phyloP scores from a whole-genome alignment of 2,329 filamentous ascomycete species.

The Nemania diffusa region DNA sequence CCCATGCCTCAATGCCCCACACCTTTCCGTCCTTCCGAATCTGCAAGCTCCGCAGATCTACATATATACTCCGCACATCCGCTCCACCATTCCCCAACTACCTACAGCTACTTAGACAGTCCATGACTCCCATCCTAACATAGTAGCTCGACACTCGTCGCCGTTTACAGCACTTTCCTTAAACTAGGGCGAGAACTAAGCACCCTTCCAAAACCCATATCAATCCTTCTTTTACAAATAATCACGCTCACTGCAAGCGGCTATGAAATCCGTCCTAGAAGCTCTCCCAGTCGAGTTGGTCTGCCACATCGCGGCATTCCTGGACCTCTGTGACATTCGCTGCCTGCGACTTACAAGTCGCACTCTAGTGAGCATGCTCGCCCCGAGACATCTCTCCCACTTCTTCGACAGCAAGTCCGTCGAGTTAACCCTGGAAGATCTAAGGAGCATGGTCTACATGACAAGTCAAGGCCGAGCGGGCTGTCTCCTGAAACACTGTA shows the following conservation, averaged over 20 bases:
- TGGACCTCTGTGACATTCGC: background rate
- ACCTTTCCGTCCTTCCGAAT: too few relatives aligned
- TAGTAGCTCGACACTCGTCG: too few relatives aligned
- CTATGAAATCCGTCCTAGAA: background rate
- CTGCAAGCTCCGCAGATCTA: too few relatives aligned
- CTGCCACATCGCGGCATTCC: background rate
- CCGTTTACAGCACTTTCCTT: too few relatives aligned
- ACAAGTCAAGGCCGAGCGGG: background rate
- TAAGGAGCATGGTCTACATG: background rate
- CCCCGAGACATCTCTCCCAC: background rate
- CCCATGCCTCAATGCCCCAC: too few relatives aligned
- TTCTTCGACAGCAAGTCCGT: slow-evolving; percentile 17
- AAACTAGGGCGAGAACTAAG: too few relatives aligned
- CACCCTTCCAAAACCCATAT: too few relatives aligned
- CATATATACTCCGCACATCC: too few relatives aligned
- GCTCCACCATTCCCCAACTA: too few relatives aligned
- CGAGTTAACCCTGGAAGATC: background rate
- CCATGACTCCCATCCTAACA: too few relatives aligned
- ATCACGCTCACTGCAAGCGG: background rate
- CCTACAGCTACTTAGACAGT: too few relatives aligned
- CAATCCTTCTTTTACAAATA: background rate
- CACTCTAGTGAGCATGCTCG: slow-evolving; percentile 2
- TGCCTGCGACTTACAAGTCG: slow-evolving; percentile 12
- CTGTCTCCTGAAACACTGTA: slow-evolving; percentile 9
- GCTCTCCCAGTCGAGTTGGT: slow-evolving; percentile 18